These are phyloP conservation scores for Puccinellia tenuiflora DNA, from an alignment of 176 grass and related monocot genomes.

Conservation along the genomic window DNA sequence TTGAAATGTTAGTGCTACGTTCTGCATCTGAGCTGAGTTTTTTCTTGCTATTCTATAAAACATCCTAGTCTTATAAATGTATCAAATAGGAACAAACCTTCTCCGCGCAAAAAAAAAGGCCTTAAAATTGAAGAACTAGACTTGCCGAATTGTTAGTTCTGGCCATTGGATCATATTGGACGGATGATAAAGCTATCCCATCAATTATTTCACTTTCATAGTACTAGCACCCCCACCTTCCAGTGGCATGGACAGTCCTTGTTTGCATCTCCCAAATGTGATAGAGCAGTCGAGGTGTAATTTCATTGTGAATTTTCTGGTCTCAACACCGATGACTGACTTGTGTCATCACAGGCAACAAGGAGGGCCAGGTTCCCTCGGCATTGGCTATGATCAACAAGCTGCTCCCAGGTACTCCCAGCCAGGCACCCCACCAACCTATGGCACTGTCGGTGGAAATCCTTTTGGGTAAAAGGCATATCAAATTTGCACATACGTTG, in stretches of 20 bases:
- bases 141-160: neutral
- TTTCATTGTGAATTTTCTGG: slow-evolving; percentile 4
- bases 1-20: slow-evolving; percentile 21
- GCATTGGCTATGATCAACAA: slow-evolving; percentile 55
- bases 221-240: neutral
- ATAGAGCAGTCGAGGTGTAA: neutral
- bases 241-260: neutral
- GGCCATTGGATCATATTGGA: neutral
- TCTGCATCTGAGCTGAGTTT: slow-evolving; percentile 1
- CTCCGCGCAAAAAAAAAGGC: neutral
- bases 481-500: neutral
- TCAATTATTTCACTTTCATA: slow-evolving; percentile 4
- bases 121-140: neutral
- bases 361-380: slow-evolving; percentile 48
- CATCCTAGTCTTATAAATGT: neutral
- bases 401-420: slow-evolving; percentile 54
- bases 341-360: slow-evolving; percentile 64
- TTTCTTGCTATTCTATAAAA: neutral
- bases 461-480: slow-evolving; percentile 59
- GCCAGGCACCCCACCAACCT: slow-evolving; percentile 59
- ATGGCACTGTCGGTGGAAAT: slow-evolving; percentile 64
- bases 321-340: neutral
- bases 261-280: neutral
- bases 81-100: neutral
- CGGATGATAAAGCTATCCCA: neutral